Conservation (phyloP, 2,329 filamentous ascomycete species). For the Dryadomyces quercus-mongolicae region DNA sequence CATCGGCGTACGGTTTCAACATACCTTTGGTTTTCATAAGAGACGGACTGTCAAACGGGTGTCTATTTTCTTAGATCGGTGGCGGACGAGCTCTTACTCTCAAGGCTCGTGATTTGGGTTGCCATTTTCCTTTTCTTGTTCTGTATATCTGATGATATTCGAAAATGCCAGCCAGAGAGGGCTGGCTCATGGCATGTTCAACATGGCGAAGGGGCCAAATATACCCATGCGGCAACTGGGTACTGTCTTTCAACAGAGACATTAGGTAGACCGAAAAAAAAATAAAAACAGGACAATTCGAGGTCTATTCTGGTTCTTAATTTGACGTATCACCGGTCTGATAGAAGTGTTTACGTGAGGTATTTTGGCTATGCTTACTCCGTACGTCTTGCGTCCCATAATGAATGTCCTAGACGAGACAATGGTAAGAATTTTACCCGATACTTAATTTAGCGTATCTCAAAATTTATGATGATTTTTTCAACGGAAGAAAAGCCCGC, state of each 20-base stretch:
- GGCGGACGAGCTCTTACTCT: not conserved
- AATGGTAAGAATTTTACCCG: too few relatives aligned
- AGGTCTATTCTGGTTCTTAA: too few relatives aligned
- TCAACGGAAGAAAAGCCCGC: too few relatives aligned
- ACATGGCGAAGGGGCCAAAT: not conserved
- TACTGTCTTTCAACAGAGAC: constrained; percentile 1
- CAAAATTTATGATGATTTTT: too few relatives aligned
- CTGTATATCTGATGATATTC: not conserved
- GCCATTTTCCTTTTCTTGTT: not conserved
- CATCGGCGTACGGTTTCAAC: constrained; percentile 17
- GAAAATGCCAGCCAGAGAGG: not conserved
- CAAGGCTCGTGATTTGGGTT: not conserved
- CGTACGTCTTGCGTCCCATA: too few relatives aligned
- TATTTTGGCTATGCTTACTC: too few relatives aligned
- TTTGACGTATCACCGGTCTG: too few relatives aligned
- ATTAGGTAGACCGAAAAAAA: too few relatives aligned
- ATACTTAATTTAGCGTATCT: too few relatives aligned
- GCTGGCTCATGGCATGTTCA: not conserved
- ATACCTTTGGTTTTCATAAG: constrained; percentile 10
- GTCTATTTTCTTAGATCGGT: not conserved
- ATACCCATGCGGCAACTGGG: not conserved
- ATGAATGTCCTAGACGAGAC: too few relatives aligned
- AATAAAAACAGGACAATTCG: not conserved
- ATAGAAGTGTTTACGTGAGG: too few relatives aligned
- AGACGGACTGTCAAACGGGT: not conserved